These are phyloP conservation scores for Globisporangium viniferum DNA, from an alignment of 352 stramenopile species.

Conservation along the genomic window DNA sequence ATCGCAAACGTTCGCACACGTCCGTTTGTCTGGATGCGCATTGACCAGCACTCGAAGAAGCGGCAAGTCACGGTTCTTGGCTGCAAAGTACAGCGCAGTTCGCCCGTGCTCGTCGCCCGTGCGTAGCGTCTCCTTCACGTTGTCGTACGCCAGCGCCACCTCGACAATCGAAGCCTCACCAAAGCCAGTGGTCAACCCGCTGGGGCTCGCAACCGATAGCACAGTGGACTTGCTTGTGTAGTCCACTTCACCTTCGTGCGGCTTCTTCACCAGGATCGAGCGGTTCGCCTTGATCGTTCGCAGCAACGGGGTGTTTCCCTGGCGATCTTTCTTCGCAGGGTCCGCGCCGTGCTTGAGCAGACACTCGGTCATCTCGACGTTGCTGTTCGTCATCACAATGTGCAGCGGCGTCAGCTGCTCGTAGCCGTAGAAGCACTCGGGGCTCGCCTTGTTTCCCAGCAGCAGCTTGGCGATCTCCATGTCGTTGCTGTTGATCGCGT, in stretches of 20 bases:
- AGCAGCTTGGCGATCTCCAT: conserved; percentile 4
- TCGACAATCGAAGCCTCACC: conserved; percentile 25
- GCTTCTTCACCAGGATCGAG: conserved; percentile 43
- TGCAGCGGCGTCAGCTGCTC: conserved; percentile 42
- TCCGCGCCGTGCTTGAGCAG: conserved; percentile 44
- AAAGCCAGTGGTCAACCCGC: too few species aligned
- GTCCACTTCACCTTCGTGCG: conserved; percentile 48
- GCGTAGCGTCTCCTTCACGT: conserved; percentile 38
- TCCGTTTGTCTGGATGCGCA: conserved; percentile 27
- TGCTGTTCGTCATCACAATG: conserved; percentile 35
- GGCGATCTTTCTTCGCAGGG: conserved; percentile 32
- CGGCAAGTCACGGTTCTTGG: conserved; percentile 52
- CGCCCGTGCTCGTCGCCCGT: conserved; percentile 35
- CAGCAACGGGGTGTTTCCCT: conserved; percentile 40
- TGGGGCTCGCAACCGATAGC: conserved; percentile 2
- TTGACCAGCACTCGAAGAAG: conserved; percentile 45
- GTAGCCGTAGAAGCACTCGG: background rate
- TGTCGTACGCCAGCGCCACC: conserved; percentile 41
- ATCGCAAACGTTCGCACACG: conserved; percentile 47
- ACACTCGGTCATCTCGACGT: conserved; percentile 30
- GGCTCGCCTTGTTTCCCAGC: background rate
- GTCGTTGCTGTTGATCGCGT: background rate
- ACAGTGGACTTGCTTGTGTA: conserved; percentile 27
- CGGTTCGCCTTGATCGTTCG: conserved; percentile 33
- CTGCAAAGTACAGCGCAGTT: conserved; percentile 56